A percentile compares a stretch with the other conserved stretches of the same genome.
phyloP scores from a whole-genome alignment of 768 basidiomycete species.

The Dacryopinax spathularia region DNA sequence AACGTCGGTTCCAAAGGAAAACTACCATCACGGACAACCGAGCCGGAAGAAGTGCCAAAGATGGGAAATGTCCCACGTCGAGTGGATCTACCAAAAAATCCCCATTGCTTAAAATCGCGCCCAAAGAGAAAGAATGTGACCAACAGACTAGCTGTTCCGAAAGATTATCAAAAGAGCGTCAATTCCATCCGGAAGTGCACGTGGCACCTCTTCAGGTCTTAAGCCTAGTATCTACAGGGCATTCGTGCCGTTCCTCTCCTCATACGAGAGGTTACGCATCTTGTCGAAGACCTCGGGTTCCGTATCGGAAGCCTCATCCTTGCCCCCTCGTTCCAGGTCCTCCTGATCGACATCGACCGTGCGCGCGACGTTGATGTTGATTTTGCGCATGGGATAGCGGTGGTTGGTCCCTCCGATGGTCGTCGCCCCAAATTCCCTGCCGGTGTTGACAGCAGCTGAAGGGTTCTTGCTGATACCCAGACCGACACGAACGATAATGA shows the following conservation, averaged over 20 bases:
- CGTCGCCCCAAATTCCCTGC: not conserved
- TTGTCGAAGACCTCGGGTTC: conserved; percentile 1
- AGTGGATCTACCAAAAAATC: no score
- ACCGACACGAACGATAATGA: conserved; percentile 31
- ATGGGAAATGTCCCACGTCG: no score
- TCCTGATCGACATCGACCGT: not conserved
- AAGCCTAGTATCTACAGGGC: no score
- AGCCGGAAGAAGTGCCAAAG: no score
- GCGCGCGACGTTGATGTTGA: not conserved
- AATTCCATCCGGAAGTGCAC: no score
- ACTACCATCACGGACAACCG: no score
- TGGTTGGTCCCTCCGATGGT: not conserved
- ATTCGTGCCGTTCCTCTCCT: not conserved
- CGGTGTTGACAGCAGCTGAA: conserved; percentile 17
- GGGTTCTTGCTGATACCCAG: conserved; percentile 17
- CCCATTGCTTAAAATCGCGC: no score
- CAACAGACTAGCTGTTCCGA: no score
- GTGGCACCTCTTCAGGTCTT: no score
- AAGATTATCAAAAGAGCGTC: no score
- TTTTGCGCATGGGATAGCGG: not conserved
- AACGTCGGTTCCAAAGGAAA: no score
- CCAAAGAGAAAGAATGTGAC: no score
- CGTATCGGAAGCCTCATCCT: not conserved
- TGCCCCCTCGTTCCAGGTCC: not conserved
- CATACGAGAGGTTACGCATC: not conserved